Evolutionary conservation across 352 stramenopile species (phyloP).

Genomic region (Phytophthora megakarya): DNA sequence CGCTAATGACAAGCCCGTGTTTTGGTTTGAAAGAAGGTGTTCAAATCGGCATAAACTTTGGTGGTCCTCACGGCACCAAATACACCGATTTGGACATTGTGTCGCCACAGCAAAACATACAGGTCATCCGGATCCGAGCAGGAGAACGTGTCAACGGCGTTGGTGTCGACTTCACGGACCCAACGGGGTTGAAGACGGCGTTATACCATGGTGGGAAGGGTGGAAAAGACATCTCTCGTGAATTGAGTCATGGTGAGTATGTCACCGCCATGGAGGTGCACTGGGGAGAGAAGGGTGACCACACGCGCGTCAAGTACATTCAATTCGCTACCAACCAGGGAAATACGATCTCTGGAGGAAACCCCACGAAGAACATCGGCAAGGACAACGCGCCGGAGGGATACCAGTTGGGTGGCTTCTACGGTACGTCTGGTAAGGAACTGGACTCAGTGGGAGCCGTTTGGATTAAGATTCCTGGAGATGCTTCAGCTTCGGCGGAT

Average conservation of each 20-base stretch:
- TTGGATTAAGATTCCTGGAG: too few species aligned
- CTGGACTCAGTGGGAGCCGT: slow-evolving; percentile 13
- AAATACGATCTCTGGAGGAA: slow-evolving; percentile 1
- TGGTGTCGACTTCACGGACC: background rate
- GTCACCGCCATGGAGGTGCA: slow-evolving; percentile 13
- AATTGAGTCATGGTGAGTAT: slow-evolving; percentile 7
- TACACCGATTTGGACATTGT: background rate
- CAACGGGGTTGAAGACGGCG: background rate
- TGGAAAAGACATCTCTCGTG: background rate
- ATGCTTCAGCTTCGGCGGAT: too few species aligned
- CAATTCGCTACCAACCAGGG: slow-evolving; percentile 5
- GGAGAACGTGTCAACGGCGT: slow-evolving; percentile 15
- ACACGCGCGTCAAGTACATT: slow-evolving; percentile 23
- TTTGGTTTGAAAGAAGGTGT: too few species aligned
- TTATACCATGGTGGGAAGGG: slow-evolving; percentile 14
- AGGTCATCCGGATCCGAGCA: slow-evolving; percentile 3
- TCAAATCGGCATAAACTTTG: too few species aligned
- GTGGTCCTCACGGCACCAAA: slow-evolving; percentile 10
- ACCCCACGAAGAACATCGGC: slow-evolving; percentile 1
- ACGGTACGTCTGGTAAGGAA: background rate
- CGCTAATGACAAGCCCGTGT: too few species aligned
- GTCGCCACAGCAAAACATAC: background rate
- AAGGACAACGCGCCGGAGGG: background rate
- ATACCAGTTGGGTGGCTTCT: too few species aligned
- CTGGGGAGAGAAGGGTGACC: slow-evolving; percentile 4